A percentile compares a stretch with the other conserved stretches of the same genome.
These are phyloP conservation scores for Luffa acutangula DNA, from an alignment of 306 rosid species.

Conservation along the genomic window DNA sequence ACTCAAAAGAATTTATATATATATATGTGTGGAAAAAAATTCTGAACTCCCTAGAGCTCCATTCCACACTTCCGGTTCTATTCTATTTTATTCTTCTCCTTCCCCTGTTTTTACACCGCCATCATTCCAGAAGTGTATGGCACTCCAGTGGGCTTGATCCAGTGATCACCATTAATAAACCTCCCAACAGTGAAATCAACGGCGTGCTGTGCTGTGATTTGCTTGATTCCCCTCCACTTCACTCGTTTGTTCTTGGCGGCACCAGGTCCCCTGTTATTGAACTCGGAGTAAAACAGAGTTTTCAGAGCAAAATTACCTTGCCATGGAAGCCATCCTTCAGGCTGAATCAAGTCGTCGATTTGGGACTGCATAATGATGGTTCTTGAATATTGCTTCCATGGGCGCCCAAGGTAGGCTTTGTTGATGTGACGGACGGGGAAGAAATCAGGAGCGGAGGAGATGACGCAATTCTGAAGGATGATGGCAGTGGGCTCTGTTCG, in stretches of 20 bases:
- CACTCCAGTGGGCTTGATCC: slow-evolving; percentile 45
- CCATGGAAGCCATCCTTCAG: slow-evolving; percentile 52
- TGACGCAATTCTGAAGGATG: no score
- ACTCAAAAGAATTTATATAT: no score
- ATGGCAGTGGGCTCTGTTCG: no score
- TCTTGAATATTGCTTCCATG: no score
- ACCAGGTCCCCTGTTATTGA: slow-evolving; percentile 39
- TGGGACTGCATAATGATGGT: no score
- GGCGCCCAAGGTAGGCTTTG: no score
- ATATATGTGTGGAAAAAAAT: no score
- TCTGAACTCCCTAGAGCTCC: no score
- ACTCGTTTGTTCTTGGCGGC: slow-evolving; percentile 21
- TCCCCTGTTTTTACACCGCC: background rate
- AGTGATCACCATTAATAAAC: slow-evolving; percentile 29
- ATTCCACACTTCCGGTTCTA: no score
- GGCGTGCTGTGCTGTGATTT: slow-evolving; percentile 9
- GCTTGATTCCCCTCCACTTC: slow-evolving; percentile 41
- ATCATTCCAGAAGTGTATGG: slow-evolving; percentile 24
- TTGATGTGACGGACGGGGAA: no score
- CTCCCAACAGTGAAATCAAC: slow-evolving; percentile 16
- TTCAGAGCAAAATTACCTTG: slow-evolving; percentile 10
- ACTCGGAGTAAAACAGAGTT: slow-evolving; percentile 40
- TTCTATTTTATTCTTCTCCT: background rate
- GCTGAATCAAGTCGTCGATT: slow-evolving; percentile 4
- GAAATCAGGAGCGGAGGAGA: no score